These are phyloP conservation scores for Kokia cookei DNA, from an alignment of 441 rosid species.

Conservation along the genomic window DNA sequence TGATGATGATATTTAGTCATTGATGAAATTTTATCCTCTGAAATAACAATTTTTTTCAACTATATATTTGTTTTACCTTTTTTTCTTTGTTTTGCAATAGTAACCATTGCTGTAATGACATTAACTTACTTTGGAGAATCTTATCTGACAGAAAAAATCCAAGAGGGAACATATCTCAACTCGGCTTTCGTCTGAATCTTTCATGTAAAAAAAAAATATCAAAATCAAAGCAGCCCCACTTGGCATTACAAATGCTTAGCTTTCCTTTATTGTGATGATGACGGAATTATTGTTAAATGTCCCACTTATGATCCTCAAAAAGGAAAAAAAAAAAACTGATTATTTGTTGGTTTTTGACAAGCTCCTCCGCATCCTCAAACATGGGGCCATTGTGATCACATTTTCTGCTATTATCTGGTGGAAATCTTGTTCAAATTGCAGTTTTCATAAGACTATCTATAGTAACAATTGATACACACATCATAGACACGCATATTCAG, in stretches of 20 bases:
- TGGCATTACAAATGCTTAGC: neutral
- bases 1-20: too few species aligned
- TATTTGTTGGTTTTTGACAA: neutral
- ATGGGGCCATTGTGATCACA: neutral
- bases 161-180: constrained; percentile 17
- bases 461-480: too few species aligned
- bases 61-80: neutral
- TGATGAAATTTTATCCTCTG: too few species aligned
- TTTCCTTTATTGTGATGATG: neutral
- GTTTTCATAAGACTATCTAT: too few species aligned
- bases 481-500: neutral
- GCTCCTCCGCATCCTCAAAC: neutral
- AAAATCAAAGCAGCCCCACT: constrained; percentile 4
- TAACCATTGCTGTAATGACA: constrained; percentile 13
- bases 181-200: constrained; percentile 21
- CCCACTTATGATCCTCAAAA: neutral
- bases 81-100: neutral
- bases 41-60: too few species aligned
- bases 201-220: constrained; percentile 6
- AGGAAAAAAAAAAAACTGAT: neutral
- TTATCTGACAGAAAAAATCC: constrained; percentile 7
- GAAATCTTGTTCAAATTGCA: neutral
- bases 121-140: neutral
- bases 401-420: neutral
- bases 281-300: neutral